Evolutionary conservation across 1,284 basidiomycete species (phyloP).

Genomic region (Cystobasidiaceae sp.): DNA sequence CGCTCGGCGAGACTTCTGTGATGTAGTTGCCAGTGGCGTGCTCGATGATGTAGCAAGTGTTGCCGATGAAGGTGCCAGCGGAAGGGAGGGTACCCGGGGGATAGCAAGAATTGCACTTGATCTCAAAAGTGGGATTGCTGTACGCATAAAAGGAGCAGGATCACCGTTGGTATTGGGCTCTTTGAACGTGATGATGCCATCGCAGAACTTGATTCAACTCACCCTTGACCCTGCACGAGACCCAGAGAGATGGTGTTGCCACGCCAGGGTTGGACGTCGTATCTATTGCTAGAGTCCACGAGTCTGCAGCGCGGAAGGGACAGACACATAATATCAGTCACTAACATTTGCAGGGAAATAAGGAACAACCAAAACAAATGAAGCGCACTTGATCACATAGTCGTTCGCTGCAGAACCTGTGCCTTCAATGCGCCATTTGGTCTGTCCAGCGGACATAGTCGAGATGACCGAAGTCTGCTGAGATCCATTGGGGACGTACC

Average conservation of each 20-base stretch:
- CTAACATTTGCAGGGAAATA: too few relatives aligned
- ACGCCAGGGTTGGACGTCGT: neutral
- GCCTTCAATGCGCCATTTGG: constrained; percentile 8
- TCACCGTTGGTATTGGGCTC: too few relatives aligned
- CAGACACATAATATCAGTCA: too few relatives aligned
- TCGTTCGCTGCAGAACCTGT: constrained; percentile 2
- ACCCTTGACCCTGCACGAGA: constrained; percentile 1
- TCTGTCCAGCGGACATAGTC: constrained; percentile 1
- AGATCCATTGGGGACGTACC: neutral
- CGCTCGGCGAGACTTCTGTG: neutral
- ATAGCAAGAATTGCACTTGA: constrained; percentile 1
- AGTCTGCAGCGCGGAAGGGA: too few relatives aligned
- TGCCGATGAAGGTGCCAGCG: constrained; percentile 1
- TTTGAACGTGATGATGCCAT: too few relatives aligned
- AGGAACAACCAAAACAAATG: too few relatives aligned
- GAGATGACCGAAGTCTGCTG: constrained; percentile 29
- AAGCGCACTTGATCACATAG: constrained; percentile 13
- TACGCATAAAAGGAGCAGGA: neutral
- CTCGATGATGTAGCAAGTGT: constrained; percentile 11
- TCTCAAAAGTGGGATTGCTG: neutral
- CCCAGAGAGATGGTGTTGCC: neutral
- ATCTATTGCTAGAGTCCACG: neutral
- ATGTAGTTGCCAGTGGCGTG: neutral
- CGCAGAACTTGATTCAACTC: neutral
- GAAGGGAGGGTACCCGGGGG: neutral